These are phyloP conservation scores for Lanmaoa rubissima DNA, from an alignment of 768 basidiomycete genomes.

Conservation along the genomic window DNA sequence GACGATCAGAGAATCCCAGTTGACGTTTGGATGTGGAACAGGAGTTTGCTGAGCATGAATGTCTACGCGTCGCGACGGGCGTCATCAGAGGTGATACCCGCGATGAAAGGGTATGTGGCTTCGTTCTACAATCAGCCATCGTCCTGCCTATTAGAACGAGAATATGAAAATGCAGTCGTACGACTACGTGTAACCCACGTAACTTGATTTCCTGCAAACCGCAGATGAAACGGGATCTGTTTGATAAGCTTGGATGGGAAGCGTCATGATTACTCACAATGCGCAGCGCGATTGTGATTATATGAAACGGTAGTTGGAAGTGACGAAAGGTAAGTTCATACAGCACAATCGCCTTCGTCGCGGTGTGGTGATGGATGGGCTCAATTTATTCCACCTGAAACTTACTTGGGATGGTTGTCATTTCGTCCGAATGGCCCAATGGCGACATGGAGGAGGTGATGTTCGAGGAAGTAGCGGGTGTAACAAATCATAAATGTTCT, in stretches of 20 bases:
- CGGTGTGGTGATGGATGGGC: too few species aligned
- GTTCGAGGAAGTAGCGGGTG: too few species aligned
- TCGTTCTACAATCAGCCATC: neutral
- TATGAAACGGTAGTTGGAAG: too few species aligned
- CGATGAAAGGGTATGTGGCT: neutral
- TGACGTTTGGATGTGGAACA: conserved; percentile 1
- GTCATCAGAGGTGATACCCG: neutral
- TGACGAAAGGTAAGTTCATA: too few species aligned
- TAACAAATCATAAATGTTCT: too few species aligned
- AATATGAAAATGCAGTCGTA: conserved; percentile 4
- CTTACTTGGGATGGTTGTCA: too few species aligned
- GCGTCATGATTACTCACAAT: neutral
- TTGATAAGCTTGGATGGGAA: neutral
- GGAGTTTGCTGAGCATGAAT: neutral
- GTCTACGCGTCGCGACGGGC: neutral
- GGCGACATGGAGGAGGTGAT: too few species aligned
- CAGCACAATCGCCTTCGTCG: too few species aligned
- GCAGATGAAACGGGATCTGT: neutral
- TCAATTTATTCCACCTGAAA: too few species aligned
- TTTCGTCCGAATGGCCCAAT: too few species aligned
- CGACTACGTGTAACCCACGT: neutral
- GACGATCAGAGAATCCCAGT: neutral
- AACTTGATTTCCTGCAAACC: neutral
- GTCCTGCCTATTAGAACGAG: neutral
- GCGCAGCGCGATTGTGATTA: neutral